Conservation (phyloP, 352 stramenopile genomes). For the Phytophthora multivora region DNA sequence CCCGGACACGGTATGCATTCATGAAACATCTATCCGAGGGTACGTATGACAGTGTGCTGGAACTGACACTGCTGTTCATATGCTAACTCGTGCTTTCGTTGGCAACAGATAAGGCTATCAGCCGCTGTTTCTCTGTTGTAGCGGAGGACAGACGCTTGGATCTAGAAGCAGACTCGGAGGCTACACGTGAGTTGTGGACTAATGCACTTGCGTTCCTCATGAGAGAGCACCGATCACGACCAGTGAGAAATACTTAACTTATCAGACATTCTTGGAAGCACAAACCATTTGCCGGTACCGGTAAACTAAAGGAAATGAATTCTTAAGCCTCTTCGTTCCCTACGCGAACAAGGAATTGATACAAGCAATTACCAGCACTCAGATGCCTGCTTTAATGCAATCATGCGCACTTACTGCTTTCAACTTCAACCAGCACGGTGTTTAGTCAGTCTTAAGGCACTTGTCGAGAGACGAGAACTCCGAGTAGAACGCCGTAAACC, state of each 20-base stretch:
- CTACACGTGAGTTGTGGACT: slow-evolving; percentile 67
- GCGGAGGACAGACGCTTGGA: slow-evolving; percentile 68
- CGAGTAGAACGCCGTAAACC: slow-evolving; percentile 94
- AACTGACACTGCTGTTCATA: neutral
- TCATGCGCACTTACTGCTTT: slow-evolving; percentile 2
- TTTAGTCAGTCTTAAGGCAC: slow-evolving; percentile 74
- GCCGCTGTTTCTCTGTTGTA: slow-evolving; percentile 69
- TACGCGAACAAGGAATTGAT: slow-evolving; percentile 5
- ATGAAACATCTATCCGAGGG: slow-evolving; percentile 80
- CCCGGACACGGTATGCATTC: slow-evolving; percentile 68
- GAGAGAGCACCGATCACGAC: slow-evolving; percentile 21
- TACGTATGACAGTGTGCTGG: slow-evolving; percentile 6
- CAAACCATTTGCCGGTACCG: slow-evolving; percentile 11
- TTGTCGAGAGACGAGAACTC: slow-evolving; percentile 91
- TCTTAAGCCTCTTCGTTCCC: slow-evolving; percentile 19
- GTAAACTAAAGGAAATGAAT: slow-evolving; percentile 17
- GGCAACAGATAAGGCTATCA: slow-evolving; percentile 63
- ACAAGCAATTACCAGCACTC: neutral
- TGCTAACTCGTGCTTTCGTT: slow-evolving; percentile 10
- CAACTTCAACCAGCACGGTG: slow-evolving; percentile 5
- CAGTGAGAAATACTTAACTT: slow-evolving; percentile 23
- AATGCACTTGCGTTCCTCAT: slow-evolving; percentile 56
- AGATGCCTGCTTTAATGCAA: neutral
- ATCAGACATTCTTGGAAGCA: slow-evolving; percentile 17
- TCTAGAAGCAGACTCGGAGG: slow-evolving; percentile 74